phyloP scores from a whole-genome alignment of 768 basidiomycete genomes.

The Rhodosporidiobolus odoratus region DNA sequence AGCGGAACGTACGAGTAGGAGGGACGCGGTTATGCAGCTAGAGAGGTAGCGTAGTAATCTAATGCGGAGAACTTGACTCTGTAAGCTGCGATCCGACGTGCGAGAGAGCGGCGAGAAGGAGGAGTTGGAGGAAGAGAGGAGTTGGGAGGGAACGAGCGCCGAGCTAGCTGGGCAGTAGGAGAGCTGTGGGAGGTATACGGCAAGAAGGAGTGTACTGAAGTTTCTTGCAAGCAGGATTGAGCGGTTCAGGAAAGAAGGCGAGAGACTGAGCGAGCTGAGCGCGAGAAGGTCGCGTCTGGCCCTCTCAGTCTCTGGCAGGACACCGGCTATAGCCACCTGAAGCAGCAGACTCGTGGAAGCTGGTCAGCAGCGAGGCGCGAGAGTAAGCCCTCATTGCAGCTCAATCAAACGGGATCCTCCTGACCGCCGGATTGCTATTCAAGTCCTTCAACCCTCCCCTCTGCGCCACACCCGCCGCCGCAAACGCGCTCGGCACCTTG shows the following conservation, averaged over 20 bases:
- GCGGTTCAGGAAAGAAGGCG: no score
- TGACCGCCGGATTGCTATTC: neutral
- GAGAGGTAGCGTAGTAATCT: no score
- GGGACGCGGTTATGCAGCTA: neutral
- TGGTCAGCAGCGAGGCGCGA: neutral
- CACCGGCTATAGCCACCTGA: no score
- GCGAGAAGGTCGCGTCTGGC: no score
- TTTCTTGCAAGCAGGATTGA: no score
- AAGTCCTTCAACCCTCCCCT: constrained; percentile 23
- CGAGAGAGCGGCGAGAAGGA: neutral
- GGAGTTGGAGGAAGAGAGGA: neutral
- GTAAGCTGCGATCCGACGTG: no score
- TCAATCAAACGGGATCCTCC: constrained; percentile 38
- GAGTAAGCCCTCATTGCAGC: neutral
- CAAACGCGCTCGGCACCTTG: constrained; percentile 74
- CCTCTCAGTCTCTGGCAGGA: no score
- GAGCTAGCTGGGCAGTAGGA: neutral
- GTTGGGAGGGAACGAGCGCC: neutral
- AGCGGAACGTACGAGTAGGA: neutral
- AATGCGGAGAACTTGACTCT: no score
- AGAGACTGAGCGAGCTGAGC: no score
- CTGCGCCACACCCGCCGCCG: constrained; percentile 59
- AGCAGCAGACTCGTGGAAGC: neutral
- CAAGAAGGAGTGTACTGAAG: neutral
- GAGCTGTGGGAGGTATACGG: neutral